Percentiles rank a stretch among this genome's conserved stretches.
Conservation (phyloP, 345 rosid genomes). For the Heritiera fomes region DNA sequence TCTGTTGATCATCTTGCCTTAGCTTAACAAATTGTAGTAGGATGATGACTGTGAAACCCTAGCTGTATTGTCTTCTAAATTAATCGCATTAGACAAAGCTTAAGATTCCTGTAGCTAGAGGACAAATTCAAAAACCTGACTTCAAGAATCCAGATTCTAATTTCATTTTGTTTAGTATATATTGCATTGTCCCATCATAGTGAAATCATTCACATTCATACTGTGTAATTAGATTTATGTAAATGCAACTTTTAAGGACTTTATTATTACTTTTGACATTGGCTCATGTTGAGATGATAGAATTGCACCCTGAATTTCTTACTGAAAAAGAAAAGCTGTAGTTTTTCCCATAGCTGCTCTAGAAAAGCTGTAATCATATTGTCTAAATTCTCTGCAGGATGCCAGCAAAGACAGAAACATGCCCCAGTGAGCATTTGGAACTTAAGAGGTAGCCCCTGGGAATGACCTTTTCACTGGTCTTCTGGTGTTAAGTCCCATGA, state of each 20-base stretch:
- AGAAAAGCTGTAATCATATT: not conserved
- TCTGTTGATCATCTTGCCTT: conserved; percentile 15
- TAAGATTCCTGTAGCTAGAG: conserved; percentile 49
- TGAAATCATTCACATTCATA: conserved; percentile 17
- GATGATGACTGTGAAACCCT: conserved; percentile 3
- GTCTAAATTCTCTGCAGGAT: not conserved
- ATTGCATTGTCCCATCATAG: not conserved
- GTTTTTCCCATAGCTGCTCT: not conserved
- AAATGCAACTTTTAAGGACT: not conserved
- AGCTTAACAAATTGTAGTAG: not conserved
- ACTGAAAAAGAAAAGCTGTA: not conserved
- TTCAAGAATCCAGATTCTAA: not conserved
- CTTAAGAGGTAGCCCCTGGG: not conserved
- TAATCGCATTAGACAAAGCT: conserved; percentile 49
- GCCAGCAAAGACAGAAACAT: not conserved
- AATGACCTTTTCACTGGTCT: not conserved
- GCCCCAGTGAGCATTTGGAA: not conserved
- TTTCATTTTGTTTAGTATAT: not conserved
- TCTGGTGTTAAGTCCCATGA: not conserved
- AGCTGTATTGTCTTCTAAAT: not conserved
- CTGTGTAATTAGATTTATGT: not conserved
- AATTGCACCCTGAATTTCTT: not conserved
- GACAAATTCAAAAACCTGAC: conserved; percentile 2
- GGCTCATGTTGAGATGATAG: conserved; percentile 1
- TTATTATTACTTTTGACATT: not conserved